These are phyloP conservation scores for Dictyostelium citrinum DNA, from an alignment of 78 protist species.

Conservation along the genomic window DNA sequence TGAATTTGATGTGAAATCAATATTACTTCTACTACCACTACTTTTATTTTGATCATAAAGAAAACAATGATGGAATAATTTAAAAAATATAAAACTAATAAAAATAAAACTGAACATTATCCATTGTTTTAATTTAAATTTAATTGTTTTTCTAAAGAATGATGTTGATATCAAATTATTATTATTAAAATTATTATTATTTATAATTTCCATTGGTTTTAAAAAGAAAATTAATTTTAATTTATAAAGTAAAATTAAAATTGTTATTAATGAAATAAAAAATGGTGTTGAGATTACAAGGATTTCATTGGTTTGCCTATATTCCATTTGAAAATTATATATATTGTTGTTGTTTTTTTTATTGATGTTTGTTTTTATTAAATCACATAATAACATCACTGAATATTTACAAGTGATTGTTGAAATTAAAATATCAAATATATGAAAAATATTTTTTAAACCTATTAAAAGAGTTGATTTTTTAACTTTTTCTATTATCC, in stretches of 20 bases:
- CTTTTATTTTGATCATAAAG: not conserved
- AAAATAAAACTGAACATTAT: too few relatives aligned
- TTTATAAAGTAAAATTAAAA: not conserved
- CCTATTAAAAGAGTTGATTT: not conserved
- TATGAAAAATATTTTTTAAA: not conserved
- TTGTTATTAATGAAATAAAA: not conserved
- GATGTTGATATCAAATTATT: too few relatives aligned
- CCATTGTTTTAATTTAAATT: not conserved
- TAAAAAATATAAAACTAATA: not conserved
- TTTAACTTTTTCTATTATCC: not conserved
- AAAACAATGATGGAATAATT: not conserved
- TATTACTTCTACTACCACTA: too few relatives aligned
- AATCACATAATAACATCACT: not conserved
- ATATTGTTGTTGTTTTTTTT: too few relatives aligned
- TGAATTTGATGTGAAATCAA: too few relatives aligned
- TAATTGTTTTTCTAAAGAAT: not conserved
- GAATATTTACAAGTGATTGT: not conserved
- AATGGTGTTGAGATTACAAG: not conserved
- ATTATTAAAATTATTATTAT: not conserved
- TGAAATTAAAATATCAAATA: not conserved
- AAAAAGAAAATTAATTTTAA: not conserved
- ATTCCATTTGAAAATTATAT: too few relatives aligned
- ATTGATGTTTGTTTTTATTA: not conserved
- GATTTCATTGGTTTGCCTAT: too few relatives aligned
- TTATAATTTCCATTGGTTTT: not conserved